phyloP scores from a whole-genome alignment of 352 stramenopile species.

The Phytophthora constricta region DNA sequence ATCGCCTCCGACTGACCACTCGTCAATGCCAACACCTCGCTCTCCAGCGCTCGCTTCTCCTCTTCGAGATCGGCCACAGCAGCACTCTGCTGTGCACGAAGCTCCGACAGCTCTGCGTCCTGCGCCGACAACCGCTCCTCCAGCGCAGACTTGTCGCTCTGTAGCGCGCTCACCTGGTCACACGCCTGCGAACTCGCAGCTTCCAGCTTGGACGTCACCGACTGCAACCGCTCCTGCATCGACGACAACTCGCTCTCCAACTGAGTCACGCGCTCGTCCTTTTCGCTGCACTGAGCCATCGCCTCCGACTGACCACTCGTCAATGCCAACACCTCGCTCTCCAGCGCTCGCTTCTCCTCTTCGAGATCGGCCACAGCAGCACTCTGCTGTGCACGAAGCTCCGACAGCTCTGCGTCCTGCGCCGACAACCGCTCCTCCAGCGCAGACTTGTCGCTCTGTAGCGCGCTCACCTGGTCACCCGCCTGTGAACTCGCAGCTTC shows the following conservation, averaged over 20 bases:
- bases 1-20: background rate
- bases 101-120: background rate
- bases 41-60: background rate
- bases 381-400: slow-evolving; percentile 1
- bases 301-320: slow-evolving; percentile 1
- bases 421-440: slow-evolving; percentile 1
- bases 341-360: background rate
- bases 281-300: background rate
- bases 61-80: background rate
- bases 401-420: background rate
- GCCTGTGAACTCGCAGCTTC: background rate
- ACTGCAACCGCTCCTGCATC: background rate
- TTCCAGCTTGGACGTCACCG: background rate
- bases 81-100: background rate
- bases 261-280: background rate
- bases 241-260: slow-evolving; percentile 1
- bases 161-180: background rate
- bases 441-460: background rate
- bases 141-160: background rate
- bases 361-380: background rate
- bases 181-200: background rate
- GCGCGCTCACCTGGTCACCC: background rate
- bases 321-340: background rate
- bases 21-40: background rate
- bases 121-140: slow-evolving; percentile 1